These are phyloP conservation scores for Sporothrix pseudoabietina DNA, from an alignment of 2,329 filamentous ascomycete species.

Conservation along the genomic window DNA sequence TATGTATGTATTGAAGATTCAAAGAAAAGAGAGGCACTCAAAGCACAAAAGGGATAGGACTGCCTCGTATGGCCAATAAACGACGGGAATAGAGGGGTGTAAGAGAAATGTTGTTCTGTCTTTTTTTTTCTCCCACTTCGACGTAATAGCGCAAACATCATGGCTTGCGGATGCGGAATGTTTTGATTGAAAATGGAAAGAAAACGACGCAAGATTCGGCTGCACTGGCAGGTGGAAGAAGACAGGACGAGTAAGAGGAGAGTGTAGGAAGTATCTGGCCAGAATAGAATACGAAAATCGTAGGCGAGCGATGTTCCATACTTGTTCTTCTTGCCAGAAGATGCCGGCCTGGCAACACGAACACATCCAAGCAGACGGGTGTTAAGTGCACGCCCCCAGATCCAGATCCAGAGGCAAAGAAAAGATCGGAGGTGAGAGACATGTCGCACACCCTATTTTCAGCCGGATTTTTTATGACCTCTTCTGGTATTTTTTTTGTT, in stretches of 20 bases:
- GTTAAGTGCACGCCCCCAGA: neutral
- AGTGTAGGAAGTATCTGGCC: neutral
- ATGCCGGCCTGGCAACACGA: neutral
- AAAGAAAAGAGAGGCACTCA: neutral
- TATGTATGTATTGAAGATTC: constrained; percentile 21
- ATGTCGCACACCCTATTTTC: neutral
- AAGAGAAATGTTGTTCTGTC: neutral
- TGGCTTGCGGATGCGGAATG: neutral
- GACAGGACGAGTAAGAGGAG: neutral
- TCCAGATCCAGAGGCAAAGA: neutral
- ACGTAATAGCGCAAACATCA: neutral
- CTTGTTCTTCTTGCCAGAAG: neutral
- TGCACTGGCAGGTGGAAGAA: neutral
- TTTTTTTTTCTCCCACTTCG: neutral
- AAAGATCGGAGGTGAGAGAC: constrained; percentile 10
- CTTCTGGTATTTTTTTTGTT: neutral
- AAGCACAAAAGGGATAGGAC: neutral
- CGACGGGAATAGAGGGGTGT: neutral
- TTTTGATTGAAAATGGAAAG: neutral
- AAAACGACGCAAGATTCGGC: neutral
- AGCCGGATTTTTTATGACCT: neutral
- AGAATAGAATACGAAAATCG: neutral
- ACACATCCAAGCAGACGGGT: neutral
- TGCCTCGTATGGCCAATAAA: constrained; percentile 11
- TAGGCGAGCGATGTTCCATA: no score